A percentile compares a stretch with the other conserved stretches of the same genome.
Conservation (phyloP, 2,329 filamentous ascomycete genomes). For the Capronia epimyces region DNA sequence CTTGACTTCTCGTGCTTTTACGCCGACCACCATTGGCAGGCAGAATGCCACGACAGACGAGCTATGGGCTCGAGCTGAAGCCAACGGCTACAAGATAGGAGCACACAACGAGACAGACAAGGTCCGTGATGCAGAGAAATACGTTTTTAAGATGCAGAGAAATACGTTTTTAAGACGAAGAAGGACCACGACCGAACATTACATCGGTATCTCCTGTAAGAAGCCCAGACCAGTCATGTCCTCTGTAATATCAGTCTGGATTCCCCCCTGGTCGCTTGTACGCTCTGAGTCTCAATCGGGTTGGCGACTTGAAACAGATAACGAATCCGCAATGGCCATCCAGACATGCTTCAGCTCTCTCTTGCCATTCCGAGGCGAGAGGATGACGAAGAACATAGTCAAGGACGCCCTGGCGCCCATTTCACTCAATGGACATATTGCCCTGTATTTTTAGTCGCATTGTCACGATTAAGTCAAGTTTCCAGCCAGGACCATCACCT, state of each 20-base stretch:
- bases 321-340: too few relatives aligned
- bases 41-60: constrained; percentile 7
- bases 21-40: constrained; percentile 1
- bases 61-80: constrained; percentile 12
- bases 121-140: constrained; percentile 7
- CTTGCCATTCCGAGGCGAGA: too few relatives aligned
- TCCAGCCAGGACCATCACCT: too few relatives aligned
- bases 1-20: neutral
- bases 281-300: too few relatives aligned
- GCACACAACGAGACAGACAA: constrained; percentile 8
- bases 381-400: too few relatives aligned
- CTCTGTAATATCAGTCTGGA: neutral
- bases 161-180: constrained; percentile 11
- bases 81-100: constrained; percentile 15
- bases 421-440: too few relatives aligned
- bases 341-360: too few relatives aligned
- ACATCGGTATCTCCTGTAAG: constrained; percentile 10
- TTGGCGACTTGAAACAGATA: too few relatives aligned
- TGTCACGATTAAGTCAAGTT: too few relatives aligned
- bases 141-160: constrained; percentile 12
- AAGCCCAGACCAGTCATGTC: neutral
- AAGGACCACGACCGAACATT: constrained; percentile 12
- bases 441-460: too few relatives aligned
- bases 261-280: too few relatives aligned
- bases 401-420: too few relatives aligned